phyloP scores from a whole-genome alignment of 305 asterid species.

The Fraxinus velutina region DNA sequence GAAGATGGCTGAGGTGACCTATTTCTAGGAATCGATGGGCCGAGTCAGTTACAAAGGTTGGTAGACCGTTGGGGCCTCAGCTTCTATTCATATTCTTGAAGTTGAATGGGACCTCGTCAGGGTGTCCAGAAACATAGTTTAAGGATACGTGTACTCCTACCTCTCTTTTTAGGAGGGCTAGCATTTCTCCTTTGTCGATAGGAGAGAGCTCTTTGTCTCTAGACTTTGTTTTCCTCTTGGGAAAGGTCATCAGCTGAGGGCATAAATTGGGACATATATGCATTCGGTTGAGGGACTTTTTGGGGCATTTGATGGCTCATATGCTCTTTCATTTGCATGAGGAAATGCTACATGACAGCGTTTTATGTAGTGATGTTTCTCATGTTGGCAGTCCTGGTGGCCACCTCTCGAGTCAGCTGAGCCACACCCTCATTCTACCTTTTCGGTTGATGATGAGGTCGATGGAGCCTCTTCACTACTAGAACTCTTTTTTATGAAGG shows the following conservation, averaged over 20 bases:
- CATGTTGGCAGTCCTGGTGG: not conserved
- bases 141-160: not conserved
- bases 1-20: not conserved
- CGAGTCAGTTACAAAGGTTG: not conserved
- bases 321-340: not conserved
- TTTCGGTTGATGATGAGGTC: not conserved
- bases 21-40: not conserved
- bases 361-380: not conserved
- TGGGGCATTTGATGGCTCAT: not conserved
- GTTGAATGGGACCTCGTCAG: too few relatives aligned
- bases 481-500: not conserved
- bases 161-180: not conserved
- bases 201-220: not conserved
- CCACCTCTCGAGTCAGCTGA: not conserved
- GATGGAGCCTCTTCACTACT: not conserved
- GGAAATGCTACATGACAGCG: not conserved
- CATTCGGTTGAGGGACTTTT: not conserved
- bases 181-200: not conserved
- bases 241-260: not conserved
- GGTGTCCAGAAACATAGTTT: not conserved
- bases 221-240: not conserved
- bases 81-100: not conserved
- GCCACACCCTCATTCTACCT: not conserved
- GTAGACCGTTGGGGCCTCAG: not conserved
- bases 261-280: not conserved